Evolutionary conservation across 1,284 basidiomycete species (phyloP).

Genomic region (Pseudozyma thailandica): DNA sequence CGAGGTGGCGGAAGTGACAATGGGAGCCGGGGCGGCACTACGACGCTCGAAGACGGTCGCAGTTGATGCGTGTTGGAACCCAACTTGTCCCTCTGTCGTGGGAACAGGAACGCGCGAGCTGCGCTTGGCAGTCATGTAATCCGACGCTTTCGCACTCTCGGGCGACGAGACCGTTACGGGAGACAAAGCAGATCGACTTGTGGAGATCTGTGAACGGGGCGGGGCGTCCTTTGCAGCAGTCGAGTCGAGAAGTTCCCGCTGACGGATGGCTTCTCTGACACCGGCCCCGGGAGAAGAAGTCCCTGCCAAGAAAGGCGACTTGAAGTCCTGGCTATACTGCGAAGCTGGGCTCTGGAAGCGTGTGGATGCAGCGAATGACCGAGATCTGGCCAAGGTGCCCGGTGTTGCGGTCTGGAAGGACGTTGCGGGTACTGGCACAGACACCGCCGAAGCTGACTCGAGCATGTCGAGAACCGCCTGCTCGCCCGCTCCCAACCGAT

Average conservation of each 20-base stretch:
- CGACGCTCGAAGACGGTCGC: constrained; percentile 5
- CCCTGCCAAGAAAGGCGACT: constrained; percentile 33
- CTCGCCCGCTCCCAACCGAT: constrained; percentile 34
- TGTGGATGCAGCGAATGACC: constrained; percentile 37
- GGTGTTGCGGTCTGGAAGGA: constrained; percentile 40
- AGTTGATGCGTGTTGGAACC: constrained; percentile 3
- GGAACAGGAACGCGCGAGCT: constrained; percentile 35
- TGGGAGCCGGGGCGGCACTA: neutral
- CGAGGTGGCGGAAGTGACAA: constrained; percentile 12
- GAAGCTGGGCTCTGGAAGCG: constrained; percentile 38
- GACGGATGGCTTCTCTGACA: constrained; percentile 41
- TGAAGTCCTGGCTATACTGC: constrained; percentile 41
- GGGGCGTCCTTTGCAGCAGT: constrained; percentile 5
- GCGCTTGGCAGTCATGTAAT: constrained; percentile 9
- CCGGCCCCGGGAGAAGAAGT: constrained; percentile 36
- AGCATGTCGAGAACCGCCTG: constrained; percentile 56
- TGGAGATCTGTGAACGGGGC: constrained; percentile 7
- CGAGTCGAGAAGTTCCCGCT: constrained; percentile 41
- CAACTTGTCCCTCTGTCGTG: constrained; percentile 12
- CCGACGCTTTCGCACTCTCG: neutral
- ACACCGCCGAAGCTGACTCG: constrained; percentile 30
- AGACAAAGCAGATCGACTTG: constrained; percentile 27
- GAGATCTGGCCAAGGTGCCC: constrained; percentile 28
- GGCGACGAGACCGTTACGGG: constrained; percentile 22
- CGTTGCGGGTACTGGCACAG: constrained; percentile 23